Conservation (phyloP, 164 flowering plant genomes). For the Malania oleifera region DNA sequence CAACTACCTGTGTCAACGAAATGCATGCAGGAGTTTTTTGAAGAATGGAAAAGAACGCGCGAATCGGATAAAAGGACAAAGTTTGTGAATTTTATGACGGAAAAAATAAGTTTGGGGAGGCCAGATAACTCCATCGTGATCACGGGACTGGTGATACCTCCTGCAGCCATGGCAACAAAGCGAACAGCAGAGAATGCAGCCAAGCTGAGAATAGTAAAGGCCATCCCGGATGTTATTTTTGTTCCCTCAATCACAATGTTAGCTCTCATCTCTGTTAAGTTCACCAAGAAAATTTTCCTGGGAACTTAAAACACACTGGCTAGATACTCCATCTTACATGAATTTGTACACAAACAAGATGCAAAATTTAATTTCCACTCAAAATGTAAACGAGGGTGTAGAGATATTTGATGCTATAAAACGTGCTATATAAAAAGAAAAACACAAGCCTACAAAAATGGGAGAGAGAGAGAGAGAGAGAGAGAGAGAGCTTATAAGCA, state of each 20-base stretch:
- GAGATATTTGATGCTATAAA: too few species aligned
- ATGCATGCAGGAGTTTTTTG: slow-evolving; percentile 32
- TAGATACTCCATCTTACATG: too few species aligned
- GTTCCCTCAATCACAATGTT: slow-evolving; percentile 58
- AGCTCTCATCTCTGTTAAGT: slow-evolving; percentile 47
- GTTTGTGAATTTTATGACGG: slow-evolving; percentile 34
- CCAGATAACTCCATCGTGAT: slow-evolving; percentile 39
- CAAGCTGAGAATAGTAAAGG: slow-evolving; percentile 41
- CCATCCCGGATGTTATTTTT: slow-evolving; percentile 59
- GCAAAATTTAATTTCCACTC: too few species aligned
- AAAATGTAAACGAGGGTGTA: too few species aligned
- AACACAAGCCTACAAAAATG: too few species aligned
- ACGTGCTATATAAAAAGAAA: too few species aligned
- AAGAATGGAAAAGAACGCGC: slow-evolving; percentile 25
- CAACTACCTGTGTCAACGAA: background rate
- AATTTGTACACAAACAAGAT: too few species aligned
- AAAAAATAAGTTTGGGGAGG: slow-evolving; percentile 29
- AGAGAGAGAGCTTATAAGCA: too few species aligned
- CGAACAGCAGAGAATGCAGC: slow-evolving; percentile 58
- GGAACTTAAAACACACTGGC: background rate
- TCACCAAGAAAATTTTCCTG: slow-evolving; percentile 34
- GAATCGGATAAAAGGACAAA: slow-evolving; percentile 24
- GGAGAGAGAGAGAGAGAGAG: too few species aligned
- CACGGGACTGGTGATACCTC: slow-evolving; percentile 57
- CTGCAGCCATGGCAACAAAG: slow-evolving; percentile 67